Conservation (phyloP, 805 yeast species). For the Nakazawaea populi region DNA sequence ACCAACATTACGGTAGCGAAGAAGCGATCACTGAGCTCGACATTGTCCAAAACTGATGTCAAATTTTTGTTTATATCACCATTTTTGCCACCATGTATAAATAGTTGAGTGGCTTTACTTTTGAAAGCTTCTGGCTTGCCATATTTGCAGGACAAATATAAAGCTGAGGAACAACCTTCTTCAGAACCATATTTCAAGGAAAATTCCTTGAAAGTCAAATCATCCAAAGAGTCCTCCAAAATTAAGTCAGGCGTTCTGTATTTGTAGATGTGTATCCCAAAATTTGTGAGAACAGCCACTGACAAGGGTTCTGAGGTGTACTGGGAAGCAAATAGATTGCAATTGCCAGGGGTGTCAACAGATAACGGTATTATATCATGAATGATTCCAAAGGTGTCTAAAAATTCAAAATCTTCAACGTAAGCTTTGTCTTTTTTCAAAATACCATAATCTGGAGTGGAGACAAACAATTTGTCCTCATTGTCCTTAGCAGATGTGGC, state of each 20-base stretch:
- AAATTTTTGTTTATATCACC: slow-evolving; percentile 32
- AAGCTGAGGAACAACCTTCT: slow-evolving; percentile 86
- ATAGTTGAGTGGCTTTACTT: slow-evolving; percentile 43
- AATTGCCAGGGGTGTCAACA: slow-evolving; percentile 70
- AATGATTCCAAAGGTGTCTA: slow-evolving; percentile 54
- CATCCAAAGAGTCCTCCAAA: slow-evolving; percentile 59
- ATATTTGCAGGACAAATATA: slow-evolving; percentile 75
- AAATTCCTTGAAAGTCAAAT: slow-evolving; percentile 60
- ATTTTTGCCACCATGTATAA: slow-evolving; percentile 48
- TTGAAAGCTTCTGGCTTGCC: slow-evolving; percentile 47
- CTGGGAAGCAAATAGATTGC: slow-evolving; percentile 83
- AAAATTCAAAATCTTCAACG: slow-evolving; percentile 76
- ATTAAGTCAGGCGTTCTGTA: slow-evolving; percentile 78
- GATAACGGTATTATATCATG: slow-evolving; percentile 72
- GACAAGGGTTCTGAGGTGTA: slow-evolving; percentile 61
- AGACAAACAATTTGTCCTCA: slow-evolving; percentile 55
- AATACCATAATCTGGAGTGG: slow-evolving; percentile 83
- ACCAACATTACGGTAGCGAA: slow-evolving; percentile 80
- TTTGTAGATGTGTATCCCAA: slow-evolving; percentile 70
- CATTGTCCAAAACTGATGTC: slow-evolving; percentile 55
- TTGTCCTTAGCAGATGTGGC: slow-evolving; percentile 25
- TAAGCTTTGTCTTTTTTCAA: slow-evolving; percentile 66
- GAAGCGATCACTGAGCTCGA: slow-evolving; percentile 86
- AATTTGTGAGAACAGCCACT: slow-evolving; percentile 77
- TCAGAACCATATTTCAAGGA: slow-evolving; percentile 76